A percentile compares a stretch with the other conserved stretches of the same genome.
Conservation (phyloP, 2,329 filamentous ascomycete species). For the Aspergillus pseudoterreus region DNA sequence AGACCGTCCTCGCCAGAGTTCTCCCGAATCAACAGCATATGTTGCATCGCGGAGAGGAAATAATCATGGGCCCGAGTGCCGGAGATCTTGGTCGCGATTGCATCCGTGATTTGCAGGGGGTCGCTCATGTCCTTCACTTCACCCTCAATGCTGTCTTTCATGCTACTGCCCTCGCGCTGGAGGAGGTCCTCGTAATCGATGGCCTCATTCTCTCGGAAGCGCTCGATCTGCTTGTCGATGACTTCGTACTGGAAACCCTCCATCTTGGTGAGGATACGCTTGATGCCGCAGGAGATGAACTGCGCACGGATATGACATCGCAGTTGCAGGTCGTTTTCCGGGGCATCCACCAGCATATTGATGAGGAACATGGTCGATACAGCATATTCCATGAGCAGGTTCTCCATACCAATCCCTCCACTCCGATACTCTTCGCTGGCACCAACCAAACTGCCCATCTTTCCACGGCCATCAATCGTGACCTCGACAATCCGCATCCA, state of each 20-base stretch:
- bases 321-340: conserved; percentile 82
- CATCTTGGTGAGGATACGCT: conserved; percentile 93
- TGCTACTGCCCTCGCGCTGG: conserved; percentile 83
- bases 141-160: conserved; percentile 80
- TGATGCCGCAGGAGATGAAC: conserved; percentile 93
- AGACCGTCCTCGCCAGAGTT: conserved; percentile 88
- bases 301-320: conserved; percentile 93
- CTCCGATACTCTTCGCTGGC: conserved; percentile 94
- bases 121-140: conserved; percentile 91
- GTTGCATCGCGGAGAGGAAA: conserved; percentile 91
- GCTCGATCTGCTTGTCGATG: conserved; percentile 96
- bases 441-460: conserved; percentile 97
- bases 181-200: conserved; percentile 98
- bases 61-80: conserved; percentile 89
- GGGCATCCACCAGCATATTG: conserved; percentile 94
- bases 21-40: conserved; percentile 86
- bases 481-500: conserved; percentile 99
- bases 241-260: conserved; percentile 97
- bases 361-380: conserved; percentile 90
- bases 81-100: conserved; percentile 78
- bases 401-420: conserved; percentile 97
- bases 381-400: conserved; percentile 97
- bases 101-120: conserved; percentile 88
- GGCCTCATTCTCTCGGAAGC: conserved; percentile 87
- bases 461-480: conserved; percentile 91